Evolutionary conservation across 164 flowering plant species (phyloP), one percentile per base, ranked within the genome.

Genomic region (Chimonanthus praecox): DNA sequence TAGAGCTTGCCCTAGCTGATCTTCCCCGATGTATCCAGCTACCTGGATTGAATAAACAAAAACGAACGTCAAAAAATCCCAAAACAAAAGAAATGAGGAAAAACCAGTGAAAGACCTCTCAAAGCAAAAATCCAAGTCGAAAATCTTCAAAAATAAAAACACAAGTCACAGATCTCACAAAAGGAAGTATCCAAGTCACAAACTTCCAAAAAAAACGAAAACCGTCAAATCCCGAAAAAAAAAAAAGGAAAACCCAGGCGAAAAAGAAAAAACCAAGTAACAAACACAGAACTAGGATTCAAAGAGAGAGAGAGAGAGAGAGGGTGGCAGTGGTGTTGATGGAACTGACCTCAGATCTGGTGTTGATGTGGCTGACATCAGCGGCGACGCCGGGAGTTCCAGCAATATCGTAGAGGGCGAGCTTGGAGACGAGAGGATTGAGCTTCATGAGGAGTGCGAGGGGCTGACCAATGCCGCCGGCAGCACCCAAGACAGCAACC

Each of bases 1-100:
- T 70, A 94, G 75, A 47, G 98, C 98, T 74, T 88, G 64, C 0
- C 85, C 92, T 46, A 94, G 77, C 75, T 92, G 87, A 0, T 90
- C 97, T 0, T 89, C 94, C 33, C 91, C 93, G 73, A 75, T 73
- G 74, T 82, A 94, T 16, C 98, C 98, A 61, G 79, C 80, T 50
- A 90, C 96, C 98, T 91, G 67, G 5, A 33, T 33, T 33, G 33
- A 33, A 33, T 33, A 33, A 33, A 33, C 33, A 33, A 64, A 60
- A 33, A 33, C 33, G 33, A 0, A 33, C 33, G 33, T 33, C 33
- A 33, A 33, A 33, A 33, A 33, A 33, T 33, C 33, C 33, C 33
- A 33, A 33, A 33, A 33, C 33, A 50, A 47, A 76, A 58, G 46
- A 51, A 47, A 47, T 58, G 1, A 66, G 47, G 43, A 68, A 66